A percentile compares a stretch with the other conserved stretches of the same genome.
Evolutionary conservation across 768 basidiomycete species (phyloP).

Genomic region (Trametes cinnabarina): DNA sequence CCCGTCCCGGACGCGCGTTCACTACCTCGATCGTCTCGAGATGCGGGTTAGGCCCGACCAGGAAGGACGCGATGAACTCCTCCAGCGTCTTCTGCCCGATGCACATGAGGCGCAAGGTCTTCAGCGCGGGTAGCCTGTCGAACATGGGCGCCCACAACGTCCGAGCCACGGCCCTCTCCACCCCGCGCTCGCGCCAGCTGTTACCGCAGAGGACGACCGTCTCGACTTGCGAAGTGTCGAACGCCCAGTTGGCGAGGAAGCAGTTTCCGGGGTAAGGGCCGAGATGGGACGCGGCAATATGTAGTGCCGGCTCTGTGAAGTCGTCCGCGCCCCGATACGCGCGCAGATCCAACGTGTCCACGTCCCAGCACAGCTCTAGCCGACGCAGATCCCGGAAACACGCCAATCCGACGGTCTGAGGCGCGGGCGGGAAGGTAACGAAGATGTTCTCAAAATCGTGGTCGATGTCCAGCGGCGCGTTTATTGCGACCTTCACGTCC

Average conservation of each 20-base stretch:
- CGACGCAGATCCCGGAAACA: neutral
- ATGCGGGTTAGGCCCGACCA: neutral
- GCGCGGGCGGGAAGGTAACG: too few species aligned
- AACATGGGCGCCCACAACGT: neutral
- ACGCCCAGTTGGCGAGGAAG: slow-evolving; percentile 1
- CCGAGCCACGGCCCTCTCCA: neutral
- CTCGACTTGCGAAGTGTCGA: neutral
- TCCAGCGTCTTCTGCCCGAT: neutral
- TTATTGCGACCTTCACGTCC: neutral
- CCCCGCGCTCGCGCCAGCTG: neutral
- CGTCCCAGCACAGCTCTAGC: neutral
- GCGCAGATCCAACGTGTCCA: neutral
- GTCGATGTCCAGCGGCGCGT: neutral
- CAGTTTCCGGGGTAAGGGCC: neutral
- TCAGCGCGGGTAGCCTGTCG: neutral
- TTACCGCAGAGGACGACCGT: slow-evolving; percentile 1
- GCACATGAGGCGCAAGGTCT: slow-evolving; percentile 1
- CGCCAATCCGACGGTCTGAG: neutral
- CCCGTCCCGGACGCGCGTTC: neutral
- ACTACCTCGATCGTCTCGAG: neutral
- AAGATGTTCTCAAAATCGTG: neutral
- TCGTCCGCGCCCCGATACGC: neutral
- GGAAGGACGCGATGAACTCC: neutral
- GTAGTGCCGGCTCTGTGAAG: neutral
- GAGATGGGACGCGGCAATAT: neutral